Base-by-base conservation (phyloP, 2,329 filamentous ascomycete genomes). In the Neofusicoccum sp. region DNA sequence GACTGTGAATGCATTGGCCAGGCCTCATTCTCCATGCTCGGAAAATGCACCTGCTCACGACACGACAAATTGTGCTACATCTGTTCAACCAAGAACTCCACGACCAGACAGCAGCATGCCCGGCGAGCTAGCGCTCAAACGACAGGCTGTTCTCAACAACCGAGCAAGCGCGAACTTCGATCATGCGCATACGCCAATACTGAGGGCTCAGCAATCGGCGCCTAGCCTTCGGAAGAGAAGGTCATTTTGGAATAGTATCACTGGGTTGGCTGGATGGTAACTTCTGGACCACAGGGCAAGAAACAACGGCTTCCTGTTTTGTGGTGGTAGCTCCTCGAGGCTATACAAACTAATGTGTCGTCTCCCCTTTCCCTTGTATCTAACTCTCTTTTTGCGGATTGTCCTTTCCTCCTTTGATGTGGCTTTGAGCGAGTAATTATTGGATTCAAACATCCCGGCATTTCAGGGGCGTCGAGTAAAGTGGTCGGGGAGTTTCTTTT, bases 191-290 rank as follows among this genome's bases (percentile, higher is more conserved):
- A 16, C 34, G 16, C 44, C 37, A 34, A 14, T 14, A 41, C 34
- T 49, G 36, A 34, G 34, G 16, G 12, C 37, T 14, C 56, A 49
- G 3, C 29, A 48, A 12, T 61, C 59, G n/a, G 36, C 59, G n/a
- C 48, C 37, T 3, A 52, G 11, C n/a, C n/a, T 61, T 43, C 34
- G 59, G 11, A 61, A 61, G 37, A 49, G 33, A 11, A 43, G 59
- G 31, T 61, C 59, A 8, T 44, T 61, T 49, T 61, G 59, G 59
- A 43, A 61, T 49, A 61, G 47, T 45, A 34, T 61, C 29, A 61
- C 59, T 2, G 59, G 44, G 16, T 52, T 61, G 47, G 59, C 59
- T 34, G 47, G 59, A 34, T 61, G 59, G 59, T 50, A 29, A 50
- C 37, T 28, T 43, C 34, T 44, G 41, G 7, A n/a, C 41, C 7